Conservation (phyloP, 352 stramenopile species). For the Phytophthora sp. region DNA sequence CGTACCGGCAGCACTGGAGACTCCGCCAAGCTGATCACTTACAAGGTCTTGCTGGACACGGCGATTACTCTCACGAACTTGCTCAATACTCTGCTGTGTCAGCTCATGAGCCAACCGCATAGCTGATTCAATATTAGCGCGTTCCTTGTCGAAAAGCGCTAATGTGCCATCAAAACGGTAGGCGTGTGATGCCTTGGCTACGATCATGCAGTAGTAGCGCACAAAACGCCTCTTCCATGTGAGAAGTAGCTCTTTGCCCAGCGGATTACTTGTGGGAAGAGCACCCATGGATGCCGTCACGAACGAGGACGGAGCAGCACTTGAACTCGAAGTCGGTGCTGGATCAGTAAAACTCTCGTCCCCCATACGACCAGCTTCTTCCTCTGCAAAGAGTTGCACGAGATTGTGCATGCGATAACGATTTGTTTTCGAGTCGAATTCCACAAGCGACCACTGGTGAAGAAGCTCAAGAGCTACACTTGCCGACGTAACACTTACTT, state of each 20-base stretch:
- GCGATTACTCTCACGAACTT: constrained; percentile 61
- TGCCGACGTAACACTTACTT: constrained; percentile 50
- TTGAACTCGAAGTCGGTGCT: constrained; percentile 14
- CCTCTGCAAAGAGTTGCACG: constrained; percentile 84
- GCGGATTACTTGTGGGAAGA: constrained; percentile 38
- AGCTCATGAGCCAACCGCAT: constrained; percentile 79
- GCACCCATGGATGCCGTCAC: constrained; percentile 40
- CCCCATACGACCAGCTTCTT: constrained; percentile 68
- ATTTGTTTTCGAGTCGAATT: constrained; percentile 72
- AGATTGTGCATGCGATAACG: constrained; percentile 87
- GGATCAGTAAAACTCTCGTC: constrained; percentile 48
- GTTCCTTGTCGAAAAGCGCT: constrained; percentile 78
- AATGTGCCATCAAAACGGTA: constrained; percentile 80
- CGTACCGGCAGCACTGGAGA: constrained; percentile 12
- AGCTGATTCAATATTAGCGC: constrained; percentile 83
- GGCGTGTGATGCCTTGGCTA: constrained; percentile 74
- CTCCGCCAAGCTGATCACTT: constrained; percentile 30
- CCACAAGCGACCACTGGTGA: constrained; percentile 83
- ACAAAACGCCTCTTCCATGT: constrained; percentile 87
- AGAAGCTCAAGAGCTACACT: constrained; percentile 64
- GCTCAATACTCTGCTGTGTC: constrained; percentile 75
- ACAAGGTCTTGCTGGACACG: constrained; percentile 46
- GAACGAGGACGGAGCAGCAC: constrained; percentile 43
- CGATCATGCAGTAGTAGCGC: constrained; percentile 86
- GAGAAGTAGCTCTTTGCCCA: constrained; percentile 69